phyloP scores from a whole-genome alignment of 805 yeast species.

The Barnettozyma pratensis region DNA sequence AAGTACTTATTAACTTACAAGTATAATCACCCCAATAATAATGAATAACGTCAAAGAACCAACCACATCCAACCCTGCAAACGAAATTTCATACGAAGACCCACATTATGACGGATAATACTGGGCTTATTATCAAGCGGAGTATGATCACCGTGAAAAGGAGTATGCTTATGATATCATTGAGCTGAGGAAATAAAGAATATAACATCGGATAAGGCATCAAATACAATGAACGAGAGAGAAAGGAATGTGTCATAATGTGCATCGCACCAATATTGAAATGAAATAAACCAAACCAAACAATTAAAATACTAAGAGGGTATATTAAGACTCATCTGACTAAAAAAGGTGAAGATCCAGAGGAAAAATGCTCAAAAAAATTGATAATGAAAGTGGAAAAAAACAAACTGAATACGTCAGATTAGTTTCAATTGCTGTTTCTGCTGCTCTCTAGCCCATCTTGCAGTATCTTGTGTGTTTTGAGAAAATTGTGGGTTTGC shows the following conservation, averaged over 20 bases:
- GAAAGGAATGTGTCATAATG: not conserved
- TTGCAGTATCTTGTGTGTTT: conserved; percentile 82
- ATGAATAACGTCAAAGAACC: too few species aligned
- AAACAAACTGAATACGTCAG: not conserved
- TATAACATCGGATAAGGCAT: too few species aligned
- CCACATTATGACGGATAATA: too few species aligned
- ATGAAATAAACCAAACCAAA: not conserved
- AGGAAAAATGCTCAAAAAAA: conserved; percentile 4
- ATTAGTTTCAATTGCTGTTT: conserved; percentile 17
- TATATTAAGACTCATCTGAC: not conserved
- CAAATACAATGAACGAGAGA: not conserved
- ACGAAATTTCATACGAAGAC: too few species aligned
- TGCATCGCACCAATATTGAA: not conserved
- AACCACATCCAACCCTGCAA: too few species aligned
- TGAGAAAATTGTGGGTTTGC: conserved; percentile 54
- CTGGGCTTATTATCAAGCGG: too few species aligned
- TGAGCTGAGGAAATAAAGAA: too few species aligned
- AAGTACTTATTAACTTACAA: too few species aligned
- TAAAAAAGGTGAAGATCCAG: not conserved
- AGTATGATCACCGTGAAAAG: too few species aligned
- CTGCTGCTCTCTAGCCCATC: conserved; percentile 88
- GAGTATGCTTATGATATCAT: too few species aligned
- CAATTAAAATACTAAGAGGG: not conserved
- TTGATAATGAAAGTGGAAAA: not conserved
- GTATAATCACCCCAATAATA: too few species aligned